Base-by-base conservation (phyloP, 1,284 basidiomycete species). In the Cryptococcus sp. region DNA sequence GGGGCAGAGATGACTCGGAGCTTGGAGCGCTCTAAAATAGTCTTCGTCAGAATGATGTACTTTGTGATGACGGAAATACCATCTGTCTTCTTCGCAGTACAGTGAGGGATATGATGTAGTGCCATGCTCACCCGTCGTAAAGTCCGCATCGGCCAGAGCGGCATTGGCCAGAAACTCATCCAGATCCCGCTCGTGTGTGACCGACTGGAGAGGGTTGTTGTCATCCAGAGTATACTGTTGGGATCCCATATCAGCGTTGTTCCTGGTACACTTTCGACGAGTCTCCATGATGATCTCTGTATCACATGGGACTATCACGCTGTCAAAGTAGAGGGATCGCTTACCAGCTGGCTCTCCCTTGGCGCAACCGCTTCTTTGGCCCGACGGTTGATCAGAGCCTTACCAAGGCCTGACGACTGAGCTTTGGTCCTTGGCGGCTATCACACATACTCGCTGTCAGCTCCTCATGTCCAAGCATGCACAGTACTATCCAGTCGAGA, bases 81-180 rank as follows among this genome's bases (percentile, higher is more conserved):
- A 15, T 25, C 22, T 47, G 52, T 52, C 50, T 53, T 48, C 40
- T 3, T 45, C 17, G 13, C 15, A 15, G 7, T 49, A 16, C 25
- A n/a, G 25, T 48, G 19, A 48, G 47, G n/a, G 19, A 11, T 51
- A 22, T n/a, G 25, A 31, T n/a, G 16, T 7, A 20, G 49, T 40
- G 5, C 39, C 27, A 58, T 25, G 74, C 85, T 52, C 62, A 93
- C 93, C 93, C 40, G 93, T 96, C n/a, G 93, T 93, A 73, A 99
- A 99, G 71, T 99, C 92, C 16, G 88, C 89, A 54, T 91, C 95
- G 20, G 96, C 96, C 52, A 99, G 82, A 65, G 92, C 89, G 3
- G 96, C 96, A 19, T 93, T 97, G 74, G 87, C 95, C 60, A 99
- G 80, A 77, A 99, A 99, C 77, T 95, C 93, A 69, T 98, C 95